A percentile compares a stretch with the other conserved stretches of the same genome.
Conservation (phyloP, 768 basidiomycete species). For the Leucosporidium yakuticum region DNA sequence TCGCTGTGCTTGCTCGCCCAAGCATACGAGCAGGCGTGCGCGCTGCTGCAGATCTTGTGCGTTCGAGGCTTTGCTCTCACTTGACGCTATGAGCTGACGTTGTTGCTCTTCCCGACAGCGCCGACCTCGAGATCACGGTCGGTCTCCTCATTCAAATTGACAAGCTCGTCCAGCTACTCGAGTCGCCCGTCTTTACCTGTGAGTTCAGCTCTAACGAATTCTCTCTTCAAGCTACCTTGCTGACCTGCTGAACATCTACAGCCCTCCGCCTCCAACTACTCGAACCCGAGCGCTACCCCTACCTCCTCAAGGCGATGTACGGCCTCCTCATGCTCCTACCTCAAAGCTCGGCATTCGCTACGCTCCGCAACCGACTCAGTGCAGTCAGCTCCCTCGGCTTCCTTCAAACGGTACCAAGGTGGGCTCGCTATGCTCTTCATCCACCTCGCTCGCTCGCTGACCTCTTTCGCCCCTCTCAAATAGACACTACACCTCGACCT, state of each 20-base stretch:
- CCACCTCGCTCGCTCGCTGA: not conserved
- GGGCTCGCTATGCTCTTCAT: not conserved
- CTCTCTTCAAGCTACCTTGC: slow-evolving; percentile 40
- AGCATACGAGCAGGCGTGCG: slow-evolving; percentile 97
- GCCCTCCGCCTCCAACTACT: slow-evolving; percentile 76
- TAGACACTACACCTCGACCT: too few species aligned
- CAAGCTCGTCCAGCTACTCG: slow-evolving; percentile 94
- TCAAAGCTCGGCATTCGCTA: slow-evolving; percentile 92
- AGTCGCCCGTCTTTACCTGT: slow-evolving; percentile 98
- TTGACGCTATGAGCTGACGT: slow-evolving; percentile 9
- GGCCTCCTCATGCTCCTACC: slow-evolving; percentile 94
- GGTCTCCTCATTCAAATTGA: slow-evolving; percentile 91
- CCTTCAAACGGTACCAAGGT: slow-evolving; percentile 68
- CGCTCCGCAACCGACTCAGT: slow-evolving; percentile 84
- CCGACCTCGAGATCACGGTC: slow-evolving; percentile 94
- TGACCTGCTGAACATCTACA: slow-evolving; percentile 13
- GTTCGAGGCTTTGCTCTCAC: slow-evolving; percentile 33
- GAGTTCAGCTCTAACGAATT: slow-evolving; percentile 51
- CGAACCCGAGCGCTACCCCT: slow-evolving; percentile 93
- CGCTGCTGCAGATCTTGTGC: slow-evolving; percentile 89
- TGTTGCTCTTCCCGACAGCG: slow-evolving; percentile 50
- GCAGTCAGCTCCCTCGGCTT: slow-evolving; percentile 94
- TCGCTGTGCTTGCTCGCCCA: slow-evolving; percentile 93
- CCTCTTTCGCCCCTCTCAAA: not conserved
- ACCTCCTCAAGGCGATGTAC: slow-evolving; percentile 95